phyloP scores from a whole-genome alignment of 176 grass and related monocot species.

The Triticum urartu region DNA sequence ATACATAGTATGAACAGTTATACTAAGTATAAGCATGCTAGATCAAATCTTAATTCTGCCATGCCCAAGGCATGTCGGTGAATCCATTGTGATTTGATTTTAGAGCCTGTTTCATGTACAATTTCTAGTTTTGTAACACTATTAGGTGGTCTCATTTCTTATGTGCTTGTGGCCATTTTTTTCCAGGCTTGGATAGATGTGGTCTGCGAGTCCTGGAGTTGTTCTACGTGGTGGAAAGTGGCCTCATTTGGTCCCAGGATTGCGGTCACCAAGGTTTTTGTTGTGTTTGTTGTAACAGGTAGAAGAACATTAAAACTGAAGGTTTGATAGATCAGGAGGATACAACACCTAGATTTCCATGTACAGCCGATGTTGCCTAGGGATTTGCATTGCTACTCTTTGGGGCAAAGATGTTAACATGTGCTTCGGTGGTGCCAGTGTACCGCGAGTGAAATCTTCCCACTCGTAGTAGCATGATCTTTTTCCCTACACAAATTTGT shows the following conservation, averaged over 20 bases:
- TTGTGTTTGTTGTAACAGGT: slow-evolving; percentile 54
- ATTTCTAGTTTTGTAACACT: neutral
- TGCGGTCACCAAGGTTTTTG: slow-evolving; percentile 8
- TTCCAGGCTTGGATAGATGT: slow-evolving; percentile 35
- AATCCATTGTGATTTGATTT: neutral
- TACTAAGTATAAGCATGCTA: neutral
- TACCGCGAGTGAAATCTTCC: neutral
- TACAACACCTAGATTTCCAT: slow-evolving; percentile 39
- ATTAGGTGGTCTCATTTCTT: neutral
- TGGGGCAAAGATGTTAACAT: slow-evolving; percentile 17
- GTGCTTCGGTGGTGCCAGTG: neutral
- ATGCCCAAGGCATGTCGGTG: neutral
- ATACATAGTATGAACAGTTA: neutral
- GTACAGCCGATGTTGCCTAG: slow-evolving; percentile 37
- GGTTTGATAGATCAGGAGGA: slow-evolving; percentile 45
- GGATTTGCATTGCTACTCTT: slow-evolving; percentile 4
- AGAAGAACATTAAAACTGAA: slow-evolving; percentile 88
- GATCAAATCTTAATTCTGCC: neutral
- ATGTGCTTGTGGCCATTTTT: neutral
- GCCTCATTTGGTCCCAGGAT: slow-evolving; percentile 26
- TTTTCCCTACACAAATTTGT: neutral
- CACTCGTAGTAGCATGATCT: neutral
- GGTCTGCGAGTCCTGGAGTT: slow-evolving; percentile 32
- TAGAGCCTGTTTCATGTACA: neutral
- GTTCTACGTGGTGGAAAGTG: slow-evolving; percentile 56